phyloP scores from a whole-genome alignment of 1,139 yeast genomes.

The Pichia sp. region DNA sequence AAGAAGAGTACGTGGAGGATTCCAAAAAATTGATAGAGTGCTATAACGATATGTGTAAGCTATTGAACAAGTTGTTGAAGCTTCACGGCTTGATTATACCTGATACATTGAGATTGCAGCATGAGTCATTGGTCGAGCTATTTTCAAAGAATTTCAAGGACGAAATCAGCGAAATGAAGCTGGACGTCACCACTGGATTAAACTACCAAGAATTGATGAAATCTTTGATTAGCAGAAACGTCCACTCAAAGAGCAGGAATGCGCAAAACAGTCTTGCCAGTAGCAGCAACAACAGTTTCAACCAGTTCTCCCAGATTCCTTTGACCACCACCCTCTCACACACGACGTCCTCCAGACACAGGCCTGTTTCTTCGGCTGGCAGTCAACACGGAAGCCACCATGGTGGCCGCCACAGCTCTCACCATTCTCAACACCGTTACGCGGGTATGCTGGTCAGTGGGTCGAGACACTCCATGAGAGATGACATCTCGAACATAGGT shows the following conservation, averaged over 20 bases:
- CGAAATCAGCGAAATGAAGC: constrained; percentile 45
- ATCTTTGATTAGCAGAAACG: constrained; percentile 19
- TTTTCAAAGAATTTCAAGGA: constrained; percentile 64
- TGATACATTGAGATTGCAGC: constrained; percentile 53
- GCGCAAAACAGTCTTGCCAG: neutral
- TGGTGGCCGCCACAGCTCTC: neutral
- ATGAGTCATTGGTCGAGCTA: constrained; percentile 59
- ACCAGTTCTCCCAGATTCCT: constrained; percentile 8
- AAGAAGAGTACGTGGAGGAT: constrained; percentile 40
- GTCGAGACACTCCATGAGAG: constrained; percentile 13
- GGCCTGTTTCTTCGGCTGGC: constrained; percentile 1
- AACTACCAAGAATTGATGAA: constrained; percentile 18
- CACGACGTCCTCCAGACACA: neutral
- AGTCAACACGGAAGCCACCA: constrained; percentile 10
- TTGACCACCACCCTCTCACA: neutral
- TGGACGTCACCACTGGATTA: constrained; percentile 21
- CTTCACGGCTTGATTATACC: constrained; percentile 68
- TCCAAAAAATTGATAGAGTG: constrained; percentile 52
- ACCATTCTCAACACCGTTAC: constrained; percentile 5
- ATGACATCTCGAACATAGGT: constrained; percentile 5
- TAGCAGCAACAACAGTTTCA: constrained; percentile 10
- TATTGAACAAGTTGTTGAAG: constrained; percentile 61
- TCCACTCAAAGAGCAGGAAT: constrained; percentile 18
- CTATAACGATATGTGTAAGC: constrained; percentile 64
- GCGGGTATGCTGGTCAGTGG: constrained; percentile 4